Evolutionary conservation across 192 early-diverging fungal species (phyloP).

Genomic region (Backusella macrospora): DNA sequence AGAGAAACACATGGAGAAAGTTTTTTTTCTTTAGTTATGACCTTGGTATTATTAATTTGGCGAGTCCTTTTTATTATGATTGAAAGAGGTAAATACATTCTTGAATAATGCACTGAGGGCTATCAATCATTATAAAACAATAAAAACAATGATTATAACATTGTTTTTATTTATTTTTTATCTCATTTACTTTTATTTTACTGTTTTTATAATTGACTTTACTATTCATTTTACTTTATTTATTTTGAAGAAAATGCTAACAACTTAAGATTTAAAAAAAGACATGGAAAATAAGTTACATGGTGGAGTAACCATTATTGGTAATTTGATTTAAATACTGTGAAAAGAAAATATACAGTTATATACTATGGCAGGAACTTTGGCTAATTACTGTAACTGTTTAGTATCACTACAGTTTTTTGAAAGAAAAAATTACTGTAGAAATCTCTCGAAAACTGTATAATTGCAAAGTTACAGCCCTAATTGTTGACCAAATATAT

Average conservation of each 20-base stretch:
- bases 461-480: too few relatives aligned
- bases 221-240: not conserved
- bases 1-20: not conserved
- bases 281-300: constrained; percentile 3
- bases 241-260: not conserved
- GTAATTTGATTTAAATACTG: not conserved
- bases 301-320: constrained; percentile 7
- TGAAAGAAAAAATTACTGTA: too few relatives aligned
- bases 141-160: not conserved
- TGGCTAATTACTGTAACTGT: too few relatives aligned
- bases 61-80: not conserved
- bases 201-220: too few relatives aligned
- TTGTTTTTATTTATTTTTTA: not conserved
- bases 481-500: too few relatives aligned
- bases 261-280: not conserved
- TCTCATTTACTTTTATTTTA: not conserved
- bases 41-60: not conserved
- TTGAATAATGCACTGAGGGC: not conserved
- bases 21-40: not conserved
- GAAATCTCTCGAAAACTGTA: too few relatives aligned
- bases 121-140: not conserved
- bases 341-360: too few relatives aligned
- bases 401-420: too few relatives aligned
- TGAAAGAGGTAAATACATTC: not conserved
- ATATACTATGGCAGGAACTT: too few relatives aligned